Evolutionary conservation across 164 flowering plant species (phyloP).

Genomic region (Stephania yunnanensis): DNA sequence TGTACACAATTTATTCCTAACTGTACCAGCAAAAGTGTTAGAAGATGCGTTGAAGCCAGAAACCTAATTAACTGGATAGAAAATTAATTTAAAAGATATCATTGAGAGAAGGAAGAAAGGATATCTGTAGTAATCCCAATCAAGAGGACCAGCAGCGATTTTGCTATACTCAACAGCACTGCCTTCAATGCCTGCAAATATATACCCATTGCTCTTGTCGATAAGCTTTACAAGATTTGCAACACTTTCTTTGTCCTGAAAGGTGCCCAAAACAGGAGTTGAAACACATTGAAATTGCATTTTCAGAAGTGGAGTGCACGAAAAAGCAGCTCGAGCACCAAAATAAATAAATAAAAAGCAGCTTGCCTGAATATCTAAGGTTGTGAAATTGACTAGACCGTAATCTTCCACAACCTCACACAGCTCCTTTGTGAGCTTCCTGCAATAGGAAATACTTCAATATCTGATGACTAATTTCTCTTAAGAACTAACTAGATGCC

Average conservation of each 20-base stretch:
- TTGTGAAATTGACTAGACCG: conserved; percentile 70
- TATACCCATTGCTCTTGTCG: conserved; percentile 85
- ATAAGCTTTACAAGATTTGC: conserved; percentile 84
- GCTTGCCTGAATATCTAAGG: conserved; percentile 82
- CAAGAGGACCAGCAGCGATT: conserved; percentile 68
- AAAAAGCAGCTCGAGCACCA: no score
- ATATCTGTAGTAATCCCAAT: conserved; percentile 97
- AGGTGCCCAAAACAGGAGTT: conserved; percentile 6
- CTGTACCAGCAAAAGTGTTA: background rate
- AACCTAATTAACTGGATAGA: background rate
- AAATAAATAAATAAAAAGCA: background rate
- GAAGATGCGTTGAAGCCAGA: background rate
- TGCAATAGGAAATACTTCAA: conserved; percentile 22
- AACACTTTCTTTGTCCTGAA: conserved; percentile 87
- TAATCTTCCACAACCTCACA: conserved; percentile 76
- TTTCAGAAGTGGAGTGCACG: background rate
- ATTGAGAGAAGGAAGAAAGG: conserved; percentile 34
- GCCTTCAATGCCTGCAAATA: conserved; percentile 69
- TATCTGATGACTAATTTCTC: background rate
- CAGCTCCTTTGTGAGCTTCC: conserved; percentile 85
- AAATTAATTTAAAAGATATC: background rate
- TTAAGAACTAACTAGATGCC: no score
- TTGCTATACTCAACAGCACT: conserved; percentile 94
- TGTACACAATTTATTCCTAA: background rate
- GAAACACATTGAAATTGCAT: background rate